Evolutionary conservation across 2,329 filamentous ascomycete genomes (phyloP), one percentile per base, ranked within the genome.

Genomic region (Hirsutella rhossiliensis): DNA sequence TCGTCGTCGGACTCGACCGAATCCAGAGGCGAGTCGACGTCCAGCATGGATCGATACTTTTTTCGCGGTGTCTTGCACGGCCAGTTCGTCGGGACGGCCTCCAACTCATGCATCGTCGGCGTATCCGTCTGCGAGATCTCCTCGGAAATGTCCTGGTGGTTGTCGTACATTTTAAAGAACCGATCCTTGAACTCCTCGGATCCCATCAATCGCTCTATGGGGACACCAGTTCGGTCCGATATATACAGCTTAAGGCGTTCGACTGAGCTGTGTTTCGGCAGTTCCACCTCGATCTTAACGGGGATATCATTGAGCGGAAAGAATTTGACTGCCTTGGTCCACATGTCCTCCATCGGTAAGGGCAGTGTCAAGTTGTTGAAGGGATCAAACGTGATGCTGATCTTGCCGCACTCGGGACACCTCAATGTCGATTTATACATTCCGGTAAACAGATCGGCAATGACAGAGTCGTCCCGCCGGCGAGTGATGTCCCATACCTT

Each of bases 351-450:
- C 44, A 95, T 78, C 0, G 92, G 92, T 30, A 98, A 69, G 45
- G 94, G 92, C 20, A 98, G 69, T 0, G 92, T 96, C 47, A 98
- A 67, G 51, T 94, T 92, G 62, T 88, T 96, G 71, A 94, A 98
- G 1, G 92, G 92, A 60, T 98, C 92, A 57, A 98, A 98, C 0
- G 92, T 97, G 55, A 98, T 95, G 75, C 89, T 96, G 63, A 97
- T 84, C 66, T 97, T 98, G 53, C 83, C 76, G 61, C 92, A 98
- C 8, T 75, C 76, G 0, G 92, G 92, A 58, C 92, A 98, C 50
- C 92, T 83, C 50, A 98, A 76, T 0, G 90, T 97, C 38, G 94
- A 97, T 67, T 97, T 96, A 75, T 97, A 98, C 75, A 97, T 87
- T 50, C 92, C 92, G 19, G 87, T 94, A 62, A 98, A 98, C 11